A percentile compares a stretch with the other conserved stretches of the same genome.
phyloP scores from a whole-genome alignment of 805 yeast genomes.

The Diddensiella transvaalensis region DNA sequence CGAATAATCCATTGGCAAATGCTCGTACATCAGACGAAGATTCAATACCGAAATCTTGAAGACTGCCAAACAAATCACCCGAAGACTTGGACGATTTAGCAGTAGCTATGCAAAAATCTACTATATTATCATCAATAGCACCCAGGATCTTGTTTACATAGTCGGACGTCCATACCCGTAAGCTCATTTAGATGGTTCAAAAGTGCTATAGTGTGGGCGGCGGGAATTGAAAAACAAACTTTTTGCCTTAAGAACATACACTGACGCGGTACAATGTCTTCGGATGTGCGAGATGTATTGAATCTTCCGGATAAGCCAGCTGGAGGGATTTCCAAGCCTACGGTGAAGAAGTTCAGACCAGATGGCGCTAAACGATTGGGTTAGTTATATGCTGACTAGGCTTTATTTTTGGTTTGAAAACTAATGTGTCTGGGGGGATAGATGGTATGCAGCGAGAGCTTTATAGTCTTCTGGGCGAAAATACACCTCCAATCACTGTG shows the following conservation, averaged over 20 bases:
- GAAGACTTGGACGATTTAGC: conserved; percentile 25
- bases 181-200: neutral
- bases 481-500: conserved; percentile 80
- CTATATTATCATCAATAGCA: conserved; percentile 26
- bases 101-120: conserved; percentile 28
- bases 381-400: conserved; percentile 8
- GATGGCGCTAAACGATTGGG: conserved; percentile 16
- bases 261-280: conserved; percentile 19
- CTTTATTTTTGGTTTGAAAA: neutral
- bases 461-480: conserved; percentile 83
- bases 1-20: conserved; percentile 23
- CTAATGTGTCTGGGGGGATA: neutral
- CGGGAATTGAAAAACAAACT: neutral
- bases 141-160: conserved; percentile 21
- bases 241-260: neutral
- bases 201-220: neutral
- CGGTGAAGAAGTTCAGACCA: conserved; percentile 22
- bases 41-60: conserved; percentile 26
- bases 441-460: conserved; percentile 87
- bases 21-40: conserved; percentile 5
- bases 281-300: conserved; percentile 33
- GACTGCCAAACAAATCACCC: conserved; percentile 12
- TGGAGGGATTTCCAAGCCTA: conserved; percentile 11
- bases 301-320: conserved; percentile 26
- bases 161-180: conserved; percentile 25